Percentiles rank a stretch among this genome's conserved stretches.
Conservation (phyloP, 805 yeast genomes). For the Nadsonia fulvescens region DNA sequence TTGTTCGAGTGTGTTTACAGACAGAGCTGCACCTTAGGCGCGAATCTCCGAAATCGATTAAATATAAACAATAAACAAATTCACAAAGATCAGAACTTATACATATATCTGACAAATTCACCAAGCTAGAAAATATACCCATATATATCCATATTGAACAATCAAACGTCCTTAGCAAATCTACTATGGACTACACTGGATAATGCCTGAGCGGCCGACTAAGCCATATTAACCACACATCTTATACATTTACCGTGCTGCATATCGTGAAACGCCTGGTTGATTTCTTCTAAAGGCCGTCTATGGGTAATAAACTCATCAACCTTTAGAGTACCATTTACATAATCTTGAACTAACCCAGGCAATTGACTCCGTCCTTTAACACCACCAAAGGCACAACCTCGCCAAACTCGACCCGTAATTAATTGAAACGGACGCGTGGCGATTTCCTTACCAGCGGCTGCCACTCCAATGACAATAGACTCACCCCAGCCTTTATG, state of each 20-base stretch:
- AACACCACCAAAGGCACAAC: slow-evolving; percentile 99
- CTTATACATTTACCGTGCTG: slow-evolving; percentile 88
- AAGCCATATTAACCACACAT: slow-evolving; percentile 70
- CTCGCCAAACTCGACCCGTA: slow-evolving; percentile 97
- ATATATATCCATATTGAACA: no score
- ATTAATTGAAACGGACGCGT: slow-evolving; percentile 98
- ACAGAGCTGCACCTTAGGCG: no score
- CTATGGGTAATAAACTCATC: slow-evolving; percentile 92
- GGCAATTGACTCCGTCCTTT: slow-evolving; percentile 96
- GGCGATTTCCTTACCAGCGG: slow-evolving; percentile 91
- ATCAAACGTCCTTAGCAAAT: no score
- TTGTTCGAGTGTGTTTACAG: no score
- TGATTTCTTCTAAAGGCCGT: slow-evolving; percentile 59
- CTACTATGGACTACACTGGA: no score
- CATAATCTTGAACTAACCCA: slow-evolving; percentile 69
- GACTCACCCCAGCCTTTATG: slow-evolving; percentile 99
- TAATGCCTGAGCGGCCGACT: no score
- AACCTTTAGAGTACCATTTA: slow-evolving; percentile 65
- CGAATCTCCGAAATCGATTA: no score
- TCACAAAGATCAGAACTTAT: no score
- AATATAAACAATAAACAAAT: no score
- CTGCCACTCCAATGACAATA: slow-evolving; percentile 92
- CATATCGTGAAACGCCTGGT: slow-evolving; percentile 85
- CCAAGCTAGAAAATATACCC: no score
- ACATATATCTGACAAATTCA: no score